Base-by-base conservation (phyloP, 768 basidiomycete genomes). In the Lactarius vividus region DNA sequence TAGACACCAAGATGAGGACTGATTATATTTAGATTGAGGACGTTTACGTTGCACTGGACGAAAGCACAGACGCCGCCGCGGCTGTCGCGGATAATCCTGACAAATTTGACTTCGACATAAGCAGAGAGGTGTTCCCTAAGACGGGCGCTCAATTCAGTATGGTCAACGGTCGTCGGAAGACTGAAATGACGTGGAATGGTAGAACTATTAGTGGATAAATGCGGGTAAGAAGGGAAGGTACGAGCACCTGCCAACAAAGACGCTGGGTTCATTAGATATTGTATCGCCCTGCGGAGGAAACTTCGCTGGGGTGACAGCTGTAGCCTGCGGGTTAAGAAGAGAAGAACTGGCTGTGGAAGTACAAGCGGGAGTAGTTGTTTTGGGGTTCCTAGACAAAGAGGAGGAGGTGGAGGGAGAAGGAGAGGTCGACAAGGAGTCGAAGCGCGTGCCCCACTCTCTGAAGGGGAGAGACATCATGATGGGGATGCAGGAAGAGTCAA, bases 1-100 rank as follows among this genome's bases (percentile, higher is more conserved):
- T 92, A 67, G 52, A 16, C 37, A 59, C 4, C 35, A 39, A 13
- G 11, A 37, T 63, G 39, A 37, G 57, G 18, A 62, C 16, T 52
- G 29, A 26, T 35, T 61, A 37, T 31, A 64, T 28, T 68, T 59
- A 57, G 53, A 64, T 61, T 54, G 29, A 26, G 59, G 59, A 59
- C 20, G 69, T 80, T 53, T 71, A 91, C 92, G 80, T 91, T 83
- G 81, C 91, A 92, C 76, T 93, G 92, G 28, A 92, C 87, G 74
- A 94, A 94, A 63, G 91, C 92, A 72, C 91, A 93, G 54, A 89
- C 84, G 16, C 89, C 88, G 44, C 89, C 89, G 74, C 87, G 88
- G 64, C 82, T 84, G 74, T 92, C 89, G 63, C 86, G 86, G 49
- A 92, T 84, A 60, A 92, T 85, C 64, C 84, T 84, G 74, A 92